Evolutionary conservation across 257 asterid genomes (phyloP).

Genomic region (Fraxinus excelsior): DNA sequence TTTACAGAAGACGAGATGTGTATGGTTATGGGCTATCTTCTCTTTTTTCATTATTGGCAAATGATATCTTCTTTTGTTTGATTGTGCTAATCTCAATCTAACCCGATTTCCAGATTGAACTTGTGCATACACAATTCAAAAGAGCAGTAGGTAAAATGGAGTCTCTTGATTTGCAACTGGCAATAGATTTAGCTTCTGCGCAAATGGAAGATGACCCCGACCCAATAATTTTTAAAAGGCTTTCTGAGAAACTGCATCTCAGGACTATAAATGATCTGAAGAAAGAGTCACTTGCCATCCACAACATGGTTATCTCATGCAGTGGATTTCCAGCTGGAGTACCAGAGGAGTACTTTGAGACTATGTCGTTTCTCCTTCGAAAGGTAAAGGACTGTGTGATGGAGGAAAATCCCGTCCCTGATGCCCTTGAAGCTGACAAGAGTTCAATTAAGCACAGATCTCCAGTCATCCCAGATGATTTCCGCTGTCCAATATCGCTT

Average conservation of each 20-base stretch:
- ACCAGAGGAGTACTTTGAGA: conserved; percentile 76
- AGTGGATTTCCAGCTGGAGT: conserved; percentile 80
- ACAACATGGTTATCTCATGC: conserved; percentile 76
- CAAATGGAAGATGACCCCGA: conserved; percentile 77
- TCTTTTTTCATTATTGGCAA: conserved; percentile 18
- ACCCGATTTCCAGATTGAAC: conserved; percentile 59
- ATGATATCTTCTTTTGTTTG: conserved; percentile 18
- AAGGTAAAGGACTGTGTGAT: conserved; percentile 72
- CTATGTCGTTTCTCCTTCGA: conserved; percentile 70
- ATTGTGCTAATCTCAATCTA: no score
- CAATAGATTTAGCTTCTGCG: conserved; percentile 73
- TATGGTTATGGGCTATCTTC: not conserved
- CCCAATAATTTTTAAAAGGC: conserved; percentile 62
- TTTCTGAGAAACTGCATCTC: conserved; percentile 84
- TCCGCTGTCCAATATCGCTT: conserved; percentile 94
- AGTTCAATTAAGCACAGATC: conserved; percentile 68
- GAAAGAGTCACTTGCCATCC: conserved; percentile 77
- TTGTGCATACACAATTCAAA: conserved; percentile 83
- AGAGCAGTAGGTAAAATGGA: conserved; percentile 78
- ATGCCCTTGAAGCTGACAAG: conserved; percentile 62
- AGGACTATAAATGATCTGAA: conserved; percentile 67
- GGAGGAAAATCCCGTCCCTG: conserved; percentile 57
- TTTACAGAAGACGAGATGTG: not conserved
- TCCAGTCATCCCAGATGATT: conserved; percentile 93
- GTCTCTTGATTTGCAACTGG: conserved; percentile 78